phyloP scores from a whole-genome alignment of 129 eudicot species.

The Lactuca sativa region DNA sequence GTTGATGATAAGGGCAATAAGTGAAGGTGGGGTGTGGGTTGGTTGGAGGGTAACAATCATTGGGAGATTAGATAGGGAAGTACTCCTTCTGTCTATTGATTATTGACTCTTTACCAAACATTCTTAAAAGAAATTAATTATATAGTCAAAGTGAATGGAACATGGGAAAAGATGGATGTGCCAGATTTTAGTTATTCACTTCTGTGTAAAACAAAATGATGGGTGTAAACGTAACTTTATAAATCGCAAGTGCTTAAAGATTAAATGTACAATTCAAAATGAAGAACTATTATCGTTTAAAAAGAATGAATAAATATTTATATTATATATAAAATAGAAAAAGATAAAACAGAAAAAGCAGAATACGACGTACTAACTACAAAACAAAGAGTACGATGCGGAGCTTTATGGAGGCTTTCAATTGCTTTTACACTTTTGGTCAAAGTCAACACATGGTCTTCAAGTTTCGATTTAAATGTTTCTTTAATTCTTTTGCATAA shows the following conservation, averaged over 20 bases:
- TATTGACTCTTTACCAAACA: slow-evolving; percentile 20
- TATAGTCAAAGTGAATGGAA: slow-evolving; percentile 8
- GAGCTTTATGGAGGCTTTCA: slow-evolving; percentile 24
- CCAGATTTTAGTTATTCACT: slow-evolving; percentile 8
- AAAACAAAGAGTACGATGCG: slow-evolving; percentile 12
- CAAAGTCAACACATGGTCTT: slow-evolving; percentile 23
- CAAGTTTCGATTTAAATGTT: slow-evolving; percentile 9
- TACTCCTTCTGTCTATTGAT: slow-evolving; percentile 9
- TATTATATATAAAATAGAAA: neutral
- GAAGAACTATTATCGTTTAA: too few species aligned
- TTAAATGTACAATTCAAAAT: too few species aligned
- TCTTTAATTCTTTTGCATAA: neutral
- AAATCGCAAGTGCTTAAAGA: neutral
- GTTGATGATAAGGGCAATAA: slow-evolving; percentile 3
- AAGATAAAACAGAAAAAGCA: neutral
- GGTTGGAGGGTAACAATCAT: slow-evolving; percentile 26
- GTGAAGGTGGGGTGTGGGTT: neutral
- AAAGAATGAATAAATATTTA: neutral
- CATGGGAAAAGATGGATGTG: slow-evolving; percentile 9
- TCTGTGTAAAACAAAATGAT: neutral
- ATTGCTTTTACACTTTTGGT: slow-evolving; percentile 23
- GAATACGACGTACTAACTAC: neutral
- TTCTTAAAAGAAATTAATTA: slow-evolving; percentile 8
- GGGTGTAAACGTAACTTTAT: neutral
- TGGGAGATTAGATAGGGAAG: slow-evolving; percentile 26